Conservation (phyloP, 805 yeast species). For the Pichia cabralensis region DNA sequence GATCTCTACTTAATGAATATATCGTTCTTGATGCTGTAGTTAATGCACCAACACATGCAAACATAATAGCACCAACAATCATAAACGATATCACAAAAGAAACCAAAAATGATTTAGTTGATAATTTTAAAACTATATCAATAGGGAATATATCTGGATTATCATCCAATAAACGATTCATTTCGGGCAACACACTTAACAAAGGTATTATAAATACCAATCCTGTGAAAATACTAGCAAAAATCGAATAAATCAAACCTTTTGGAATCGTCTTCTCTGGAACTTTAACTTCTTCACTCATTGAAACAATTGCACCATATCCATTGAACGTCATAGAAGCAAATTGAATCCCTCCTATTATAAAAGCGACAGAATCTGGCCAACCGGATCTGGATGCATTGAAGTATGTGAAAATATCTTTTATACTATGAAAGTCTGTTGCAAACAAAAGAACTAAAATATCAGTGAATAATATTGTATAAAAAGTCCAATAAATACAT, state of each 20-base stretch:
- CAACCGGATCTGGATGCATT: slow-evolving; percentile 71
- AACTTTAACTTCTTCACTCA: slow-evolving; percentile 70
- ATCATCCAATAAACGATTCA: slow-evolving; percentile 43
- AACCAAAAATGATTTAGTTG: slow-evolving; percentile 58
- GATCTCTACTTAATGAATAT: slow-evolving; percentile 75
- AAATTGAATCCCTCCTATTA: slow-evolving; percentile 74
- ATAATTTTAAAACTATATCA: slow-evolving; percentile 60
- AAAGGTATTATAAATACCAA: slow-evolving; percentile 64
- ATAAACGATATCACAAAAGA: slow-evolving; percentile 60
- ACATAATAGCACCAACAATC: slow-evolving; percentile 58
- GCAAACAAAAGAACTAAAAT: slow-evolving; percentile 49
- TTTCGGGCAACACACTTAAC: slow-evolving; percentile 61
- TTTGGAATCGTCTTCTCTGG: slow-evolving; percentile 70
- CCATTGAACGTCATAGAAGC: slow-evolving; percentile 75
- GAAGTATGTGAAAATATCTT: slow-evolving; percentile 52
- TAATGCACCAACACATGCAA: slow-evolving; percentile 70
- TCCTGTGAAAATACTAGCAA: slow-evolving; percentile 60
- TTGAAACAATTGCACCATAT: slow-evolving; percentile 70
- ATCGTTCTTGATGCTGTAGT: slow-evolving; percentile 81
- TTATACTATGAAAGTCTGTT: slow-evolving; percentile 46
- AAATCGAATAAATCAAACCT: slow-evolving; percentile 58
- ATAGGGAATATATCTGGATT: slow-evolving; percentile 68
- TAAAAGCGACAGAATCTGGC: slow-evolving; percentile 59
- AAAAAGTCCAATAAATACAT: slow-evolving; percentile 69
- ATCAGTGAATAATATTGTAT: slow-evolving; percentile 61